Base-by-base conservation (phyloP, 1,284 basidiomycete species). In the Ceratobasidium sp. region DNA sequence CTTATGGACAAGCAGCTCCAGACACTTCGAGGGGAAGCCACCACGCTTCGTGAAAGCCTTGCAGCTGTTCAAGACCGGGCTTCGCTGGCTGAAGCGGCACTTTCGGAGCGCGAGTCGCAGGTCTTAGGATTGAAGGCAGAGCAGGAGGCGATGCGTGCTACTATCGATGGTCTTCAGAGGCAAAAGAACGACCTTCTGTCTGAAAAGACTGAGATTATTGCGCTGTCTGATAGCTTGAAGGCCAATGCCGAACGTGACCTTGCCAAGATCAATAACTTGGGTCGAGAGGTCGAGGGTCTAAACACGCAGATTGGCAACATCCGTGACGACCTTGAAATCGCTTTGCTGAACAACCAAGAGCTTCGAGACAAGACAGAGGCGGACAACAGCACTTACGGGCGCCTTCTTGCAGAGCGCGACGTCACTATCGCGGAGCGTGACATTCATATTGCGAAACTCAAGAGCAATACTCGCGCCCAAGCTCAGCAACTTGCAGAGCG, bases 21-120 rank as follows among this genome's bases (percentile, higher is more conserved):
- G 10, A 65, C 62, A 14, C 62, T 65, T 53, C 62, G 62, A 18
- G 36, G 46, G 45, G 62, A 65, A 28, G 62, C 21, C n/a, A 28
- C 26, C 26, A 26, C 62, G 18, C 46, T 65, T 26, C 62, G 62
- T n/a, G 62, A 65, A 45, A 53, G n/a, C 28, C 45, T 65, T n/a
- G 9, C 46, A 21, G 6, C 34, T 32, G 62, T 48, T 16, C 3
- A 65, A 16, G 48, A 53, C 4, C 62, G 32, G 5, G 62, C 32
- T n/a, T 52, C 21, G 32, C n/a, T 16, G 8, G 32, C 48, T 39
- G 48, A 39, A 53, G 9, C 6, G 5, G 32, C 39, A 14, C 30
- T 30, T 5, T 9, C 10, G 2, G 62, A 65, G 21, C 48, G 48
- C 34, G 21, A 65, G 4, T 39, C 21, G 18, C 62, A 65, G 62